phyloP scores from a whole-genome alignment of 2,329 filamentous ascomycete species.

The Cadophora malorum region DNA sequence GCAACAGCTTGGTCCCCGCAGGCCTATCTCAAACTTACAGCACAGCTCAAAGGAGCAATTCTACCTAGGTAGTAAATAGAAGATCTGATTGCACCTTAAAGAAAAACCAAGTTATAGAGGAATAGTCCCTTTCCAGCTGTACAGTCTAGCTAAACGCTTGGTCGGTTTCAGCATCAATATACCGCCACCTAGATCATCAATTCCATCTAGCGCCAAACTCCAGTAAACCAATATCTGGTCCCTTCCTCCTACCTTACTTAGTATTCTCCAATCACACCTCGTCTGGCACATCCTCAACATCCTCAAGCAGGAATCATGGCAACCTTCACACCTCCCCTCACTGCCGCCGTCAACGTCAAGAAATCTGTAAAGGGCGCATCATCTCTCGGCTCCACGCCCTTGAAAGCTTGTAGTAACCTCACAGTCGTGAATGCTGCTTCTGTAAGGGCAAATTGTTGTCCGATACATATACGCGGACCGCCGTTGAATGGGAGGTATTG shows the following conservation, averaged over 20 bases:
- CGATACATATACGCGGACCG: constrained; percentile 47
- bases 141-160: neutral
- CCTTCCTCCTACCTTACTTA: neutral
- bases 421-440: constrained; percentile 46
- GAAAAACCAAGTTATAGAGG: neutral
- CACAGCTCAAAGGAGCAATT: neutral
- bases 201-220: neutral
- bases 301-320: constrained; percentile 38
- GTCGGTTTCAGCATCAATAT: neutral
- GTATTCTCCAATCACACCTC: too few species aligned
- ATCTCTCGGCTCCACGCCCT: constrained; percentile 40
- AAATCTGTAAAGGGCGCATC: constrained; percentile 31
- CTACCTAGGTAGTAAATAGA: neutral
- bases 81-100: neutral
- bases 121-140: neutral
- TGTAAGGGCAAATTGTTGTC: constrained; percentile 47
- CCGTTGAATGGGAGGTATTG: constrained; percentile 56
- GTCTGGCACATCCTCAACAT: neutral
- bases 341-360: constrained; percentile 37
- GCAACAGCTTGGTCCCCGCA: too few species aligned
- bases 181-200: neutral
- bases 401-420: constrained; percentile 46
- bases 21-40: neutral
- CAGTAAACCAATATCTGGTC: neutral
- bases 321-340: constrained; percentile 37